Evolutionary conservation across 768 basidiomycete genomes (phyloP), one percentile per base, ranked within the genome.

Genomic region (Pulveroboletus sp.): DNA sequence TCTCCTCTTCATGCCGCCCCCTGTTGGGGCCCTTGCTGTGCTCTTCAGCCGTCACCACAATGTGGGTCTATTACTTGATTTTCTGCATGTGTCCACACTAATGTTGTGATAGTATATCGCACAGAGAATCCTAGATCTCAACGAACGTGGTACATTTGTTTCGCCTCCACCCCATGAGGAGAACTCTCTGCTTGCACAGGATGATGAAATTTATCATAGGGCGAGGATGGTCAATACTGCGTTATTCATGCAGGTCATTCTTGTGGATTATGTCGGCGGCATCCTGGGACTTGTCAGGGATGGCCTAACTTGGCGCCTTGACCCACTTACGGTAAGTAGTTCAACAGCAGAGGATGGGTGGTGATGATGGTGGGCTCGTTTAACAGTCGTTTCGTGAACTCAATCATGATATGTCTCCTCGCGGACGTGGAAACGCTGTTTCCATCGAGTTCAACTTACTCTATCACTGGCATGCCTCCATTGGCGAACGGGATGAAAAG

Each of bases 201-300:
- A 90, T 47, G 81, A 87, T 43, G 88, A 89, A 57, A 81, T 90
- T 40, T 90, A 87, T 70, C 75, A 86, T 50, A 79, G 84, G 27
- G 74, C 85, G 9, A 77, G 88, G 42, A 71, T 89, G 40, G 81
- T 89, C 39, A 90, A 90, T 63, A 83, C 81, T 46, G 83, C 78
- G 3, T 83, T 74, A 58, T 85, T 86, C 57, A 79, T 85, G 76
- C 78, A 82, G 52, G 78, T 84, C 32, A 83, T 88, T 58, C 70
- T 89, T 38, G 55, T 60, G 69, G 87, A 89, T 62, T 90, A 90
- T 53, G 82, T 90, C 15, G 86, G 85, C 15, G 76, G 78, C 17
- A 89, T 90, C 55, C 73, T 90, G 28, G 83, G 82, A 15, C 75
- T 88, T 12, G 78, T 76, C n/a, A 72, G 78, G 30, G 83, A 89